Evolutionary conservation across 139 green algal species (phyloP).

Genomic region (Parachlorella kessleri): DNA sequence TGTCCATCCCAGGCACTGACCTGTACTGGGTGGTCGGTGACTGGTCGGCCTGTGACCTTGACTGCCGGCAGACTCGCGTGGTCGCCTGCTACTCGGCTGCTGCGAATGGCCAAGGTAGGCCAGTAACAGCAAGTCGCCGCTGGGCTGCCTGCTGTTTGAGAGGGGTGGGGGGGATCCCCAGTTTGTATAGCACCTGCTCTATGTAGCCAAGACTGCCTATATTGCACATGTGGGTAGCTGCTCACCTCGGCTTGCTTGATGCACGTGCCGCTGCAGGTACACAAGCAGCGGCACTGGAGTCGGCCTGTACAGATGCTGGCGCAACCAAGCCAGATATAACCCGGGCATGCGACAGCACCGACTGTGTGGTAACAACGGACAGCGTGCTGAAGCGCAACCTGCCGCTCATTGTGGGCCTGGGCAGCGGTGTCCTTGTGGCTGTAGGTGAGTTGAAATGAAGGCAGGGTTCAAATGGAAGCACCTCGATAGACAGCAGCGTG

Average conservation of each 20-base stretch:
- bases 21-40: constrained; percentile 7
- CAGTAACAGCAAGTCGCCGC: too few relatives aligned
- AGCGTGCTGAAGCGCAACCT: neutral
- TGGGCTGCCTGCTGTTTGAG: too few relatives aligned
- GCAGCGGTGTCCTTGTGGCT: neutral
- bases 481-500: too few relatives aligned
- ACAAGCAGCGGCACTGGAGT: neutral
- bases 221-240: too few relatives aligned
- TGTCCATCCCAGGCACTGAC: neutral
- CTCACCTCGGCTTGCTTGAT: too few relatives aligned
- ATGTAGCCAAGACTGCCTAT: too few relatives aligned
- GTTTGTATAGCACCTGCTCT: too few relatives aligned
- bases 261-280: too few relatives aligned
- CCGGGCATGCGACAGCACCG: neutral
- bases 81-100: neutral
- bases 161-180: too few relatives aligned
- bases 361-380: neutral
- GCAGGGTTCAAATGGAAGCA: too few relatives aligned
- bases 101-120: neutral
- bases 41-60: neutral
- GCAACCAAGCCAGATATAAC: neutral
- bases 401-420: neutral
- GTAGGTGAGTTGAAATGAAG: neutral
- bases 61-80: neutral
- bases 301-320: neutral